Evolutionary conservation across 352 stramenopile species (phyloP).

Genomic region (Globisporangium abappressorium): DNA sequence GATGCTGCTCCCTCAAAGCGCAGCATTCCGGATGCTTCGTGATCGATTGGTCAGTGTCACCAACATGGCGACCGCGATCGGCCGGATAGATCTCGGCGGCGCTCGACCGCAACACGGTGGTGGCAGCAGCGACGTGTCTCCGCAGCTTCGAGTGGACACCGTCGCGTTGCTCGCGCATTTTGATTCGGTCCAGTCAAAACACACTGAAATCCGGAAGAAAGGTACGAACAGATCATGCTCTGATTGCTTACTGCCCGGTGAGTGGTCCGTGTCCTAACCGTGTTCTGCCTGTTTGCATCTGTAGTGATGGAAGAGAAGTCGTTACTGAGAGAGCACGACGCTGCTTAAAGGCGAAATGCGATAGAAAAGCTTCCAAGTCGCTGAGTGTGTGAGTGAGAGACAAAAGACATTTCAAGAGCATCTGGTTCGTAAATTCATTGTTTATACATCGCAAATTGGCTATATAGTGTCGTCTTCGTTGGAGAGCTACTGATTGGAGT

Average conservation of each 20-base stretch:
- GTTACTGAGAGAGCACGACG: slow-evolving; percentile 44
- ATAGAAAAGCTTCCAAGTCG: neutral
- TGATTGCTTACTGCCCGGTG: neutral
- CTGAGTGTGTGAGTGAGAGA: neutral
- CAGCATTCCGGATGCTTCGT: slow-evolving; percentile 79
- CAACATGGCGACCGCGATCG: slow-evolving; percentile 85
- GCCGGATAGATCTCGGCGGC: slow-evolving; percentile 59
- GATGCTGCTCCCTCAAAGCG: slow-evolving; percentile 96
- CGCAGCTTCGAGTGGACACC: slow-evolving; percentile 38
- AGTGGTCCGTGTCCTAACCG: neutral
- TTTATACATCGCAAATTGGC: slow-evolving; percentile 1
- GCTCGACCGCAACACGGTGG: slow-evolving; percentile 20
- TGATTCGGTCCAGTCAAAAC: slow-evolving; percentile 66
- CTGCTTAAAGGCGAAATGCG: slow-evolving; percentile 2
- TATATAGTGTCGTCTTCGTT: neutral
- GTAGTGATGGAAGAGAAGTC: slow-evolving; percentile 68
- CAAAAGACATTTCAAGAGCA: neutral
- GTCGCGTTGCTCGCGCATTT: slow-evolving; percentile 66
- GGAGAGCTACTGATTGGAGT: neutral
- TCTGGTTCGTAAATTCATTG: slow-evolving; percentile 1
- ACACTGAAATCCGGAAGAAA: slow-evolving; percentile 70
- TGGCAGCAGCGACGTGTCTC: slow-evolving; percentile 16
- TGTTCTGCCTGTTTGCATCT: neutral
- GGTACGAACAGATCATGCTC: slow-evolving; percentile 25
- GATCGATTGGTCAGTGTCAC: slow-evolving; percentile 84